Conservation (phyloP, 108 stramenopile genomes). For the Discostella stelligeroides region DNA sequence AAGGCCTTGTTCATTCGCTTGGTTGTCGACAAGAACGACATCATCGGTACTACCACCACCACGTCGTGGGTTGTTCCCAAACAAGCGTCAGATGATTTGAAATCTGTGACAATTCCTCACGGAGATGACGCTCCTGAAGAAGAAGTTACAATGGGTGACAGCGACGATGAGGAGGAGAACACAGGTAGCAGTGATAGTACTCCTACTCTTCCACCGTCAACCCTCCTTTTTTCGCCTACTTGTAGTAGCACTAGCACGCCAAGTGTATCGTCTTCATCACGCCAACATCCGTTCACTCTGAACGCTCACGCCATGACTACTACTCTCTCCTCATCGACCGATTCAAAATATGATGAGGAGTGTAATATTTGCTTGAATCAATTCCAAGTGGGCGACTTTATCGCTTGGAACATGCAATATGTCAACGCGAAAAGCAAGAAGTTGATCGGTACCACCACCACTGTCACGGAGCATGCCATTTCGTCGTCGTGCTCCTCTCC, state of each 20-base stretch:
- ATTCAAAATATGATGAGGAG: slow-evolving; percentile 34
- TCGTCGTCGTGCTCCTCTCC: too few relatives aligned
- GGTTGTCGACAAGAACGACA: slow-evolving; percentile 18
- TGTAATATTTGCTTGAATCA: slow-evolving; percentile 42
- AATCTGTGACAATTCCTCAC: background rate
- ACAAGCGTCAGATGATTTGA: background rate
- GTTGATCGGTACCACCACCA: too few relatives aligned
- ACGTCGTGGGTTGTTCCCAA: background rate
- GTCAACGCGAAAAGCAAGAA: too few relatives aligned
- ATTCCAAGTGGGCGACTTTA: slow-evolving; percentile 48
- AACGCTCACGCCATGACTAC: slow-evolving; percentile 1
- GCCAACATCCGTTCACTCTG: background rate
- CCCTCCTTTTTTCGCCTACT: too few relatives aligned
- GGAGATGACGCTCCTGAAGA: background rate
- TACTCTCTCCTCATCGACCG: too few relatives aligned
- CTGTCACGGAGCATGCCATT: too few relatives aligned
- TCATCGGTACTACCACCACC: background rate
- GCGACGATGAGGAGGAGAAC: too few relatives aligned
- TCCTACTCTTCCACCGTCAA: too few relatives aligned
- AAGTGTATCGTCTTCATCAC: background rate
- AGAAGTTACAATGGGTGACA: too few relatives aligned
- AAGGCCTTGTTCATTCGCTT: slow-evolving; percentile 18
- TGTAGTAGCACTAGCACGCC: too few relatives aligned
- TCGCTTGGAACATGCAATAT: slow-evolving; percentile 17
- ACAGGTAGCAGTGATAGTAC: too few relatives aligned